Percentiles rank a stretch among this genome's conserved stretches.
Conservation (phyloP, 2,329 filamentous ascomycete genomes). For the Beauveria brongniartii region DNA sequence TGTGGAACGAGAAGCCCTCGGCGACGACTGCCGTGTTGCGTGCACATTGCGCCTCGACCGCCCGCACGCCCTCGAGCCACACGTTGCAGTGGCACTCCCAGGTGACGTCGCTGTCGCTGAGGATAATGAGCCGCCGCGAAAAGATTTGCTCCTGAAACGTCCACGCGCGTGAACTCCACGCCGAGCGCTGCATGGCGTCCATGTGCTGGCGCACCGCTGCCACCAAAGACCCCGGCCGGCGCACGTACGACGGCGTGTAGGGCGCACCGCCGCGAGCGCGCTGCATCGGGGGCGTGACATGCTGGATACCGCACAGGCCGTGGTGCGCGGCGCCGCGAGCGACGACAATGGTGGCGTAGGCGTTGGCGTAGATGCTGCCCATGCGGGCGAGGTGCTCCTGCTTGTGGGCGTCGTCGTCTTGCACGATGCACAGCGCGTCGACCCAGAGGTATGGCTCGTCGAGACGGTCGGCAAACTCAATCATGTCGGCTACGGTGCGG, state of each 20-base stretch:
- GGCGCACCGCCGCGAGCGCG: not conserved
- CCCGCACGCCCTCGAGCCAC: constrained; percentile 11
- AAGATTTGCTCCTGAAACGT: constrained; percentile 12
- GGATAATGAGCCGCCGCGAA: constrained; percentile 1
- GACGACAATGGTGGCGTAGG: constrained; percentile 6
- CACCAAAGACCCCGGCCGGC: not conserved
- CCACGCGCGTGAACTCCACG: constrained; percentile 6
- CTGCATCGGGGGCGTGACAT: not conserved
- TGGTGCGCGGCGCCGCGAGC: not conserved
- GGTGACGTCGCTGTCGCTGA: not conserved
- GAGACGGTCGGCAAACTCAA: constrained; percentile 12
- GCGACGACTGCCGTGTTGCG: constrained; percentile 8
- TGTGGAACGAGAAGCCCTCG: constrained; percentile 3
- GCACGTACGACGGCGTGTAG: constrained; percentile 5
- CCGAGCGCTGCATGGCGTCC: not conserved
- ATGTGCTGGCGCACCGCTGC: not conserved
- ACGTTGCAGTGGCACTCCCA: constrained; percentile 12
- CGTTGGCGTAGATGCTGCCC: constrained; percentile 13
- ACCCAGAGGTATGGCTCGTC: constrained; percentile 14
- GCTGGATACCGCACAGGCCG: not conserved
- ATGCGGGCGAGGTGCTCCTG: constrained; percentile 13
- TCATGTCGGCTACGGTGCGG: constrained; percentile 11
- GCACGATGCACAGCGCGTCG: constrained; percentile 16
- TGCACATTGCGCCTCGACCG: constrained; percentile 5
- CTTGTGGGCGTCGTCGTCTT: constrained; percentile 14